phyloP scores from a whole-genome alignment of 2,329 filamentous ascomycete species.

The Pestalotiopsis sp. region DNA sequence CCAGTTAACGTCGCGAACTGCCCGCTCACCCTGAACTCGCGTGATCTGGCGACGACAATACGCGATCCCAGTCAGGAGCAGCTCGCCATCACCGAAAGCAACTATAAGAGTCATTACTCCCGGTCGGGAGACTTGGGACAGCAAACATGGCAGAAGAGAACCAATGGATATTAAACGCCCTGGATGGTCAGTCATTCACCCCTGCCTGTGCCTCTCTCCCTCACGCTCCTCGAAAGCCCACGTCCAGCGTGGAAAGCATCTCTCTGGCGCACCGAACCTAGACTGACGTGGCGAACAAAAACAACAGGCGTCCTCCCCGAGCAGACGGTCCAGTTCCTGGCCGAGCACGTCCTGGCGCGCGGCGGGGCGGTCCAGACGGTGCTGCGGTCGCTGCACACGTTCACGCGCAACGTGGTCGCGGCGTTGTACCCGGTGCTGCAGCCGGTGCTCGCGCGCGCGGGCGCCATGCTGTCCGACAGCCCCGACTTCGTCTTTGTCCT shows the following conservation, averaged over 20 bases:
- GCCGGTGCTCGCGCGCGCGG: conserved; percentile 43
- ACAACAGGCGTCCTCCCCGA: conserved; percentile 44
- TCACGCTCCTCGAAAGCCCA: neutral
- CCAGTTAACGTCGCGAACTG: neutral
- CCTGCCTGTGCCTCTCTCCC: neutral
- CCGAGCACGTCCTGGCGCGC: conserved; percentile 50
- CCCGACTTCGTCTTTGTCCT: conserved; percentile 47
- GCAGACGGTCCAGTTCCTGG: conserved; percentile 44
- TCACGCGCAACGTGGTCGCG: conserved; percentile 25
- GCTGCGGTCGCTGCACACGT: conserved; percentile 34
- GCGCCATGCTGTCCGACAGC: conserved; percentile 38
- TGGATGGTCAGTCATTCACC: conserved; percentile 26
- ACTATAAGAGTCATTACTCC: neutral
- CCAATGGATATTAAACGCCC: conserved; percentile 27
- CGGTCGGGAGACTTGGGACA: neutral
- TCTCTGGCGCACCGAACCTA: neutral
- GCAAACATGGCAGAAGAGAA: conserved; percentile 18
- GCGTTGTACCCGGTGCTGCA: conserved; percentile 43
- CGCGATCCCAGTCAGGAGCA: neutral
- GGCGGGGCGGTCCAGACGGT: conserved; percentile 46
- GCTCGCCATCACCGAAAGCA: neutral
- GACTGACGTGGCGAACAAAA: conserved; percentile 2
- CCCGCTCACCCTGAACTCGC: neutral
- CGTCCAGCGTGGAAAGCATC: neutral
- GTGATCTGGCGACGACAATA: neutral